Evolutionary conservation across 2,329 filamentous ascomycete genomes (phyloP).

Genomic region (Albifimbria verrucaria): DNA sequence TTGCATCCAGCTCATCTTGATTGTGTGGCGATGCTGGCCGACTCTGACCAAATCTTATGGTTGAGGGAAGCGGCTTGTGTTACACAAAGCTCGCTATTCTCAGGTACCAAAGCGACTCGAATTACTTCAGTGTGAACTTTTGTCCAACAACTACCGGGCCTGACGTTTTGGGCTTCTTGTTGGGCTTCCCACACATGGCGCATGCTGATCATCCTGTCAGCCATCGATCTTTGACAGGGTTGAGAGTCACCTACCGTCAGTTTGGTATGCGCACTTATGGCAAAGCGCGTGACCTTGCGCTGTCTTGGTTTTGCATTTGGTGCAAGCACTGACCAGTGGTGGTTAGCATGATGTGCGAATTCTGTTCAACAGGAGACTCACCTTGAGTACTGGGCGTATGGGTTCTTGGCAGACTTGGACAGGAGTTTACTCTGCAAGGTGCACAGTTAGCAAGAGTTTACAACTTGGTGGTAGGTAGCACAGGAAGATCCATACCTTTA

Average conservation of each 20-base stretch:
- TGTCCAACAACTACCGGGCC: constrained; percentile 56
- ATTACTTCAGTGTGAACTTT: constrained; percentile 60
- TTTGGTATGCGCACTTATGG: constrained; percentile 60
- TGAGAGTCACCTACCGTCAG: constrained; percentile 45
- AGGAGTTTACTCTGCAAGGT: constrained; percentile 56
- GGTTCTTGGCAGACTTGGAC: constrained; percentile 63
- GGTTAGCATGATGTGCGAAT: not conserved
- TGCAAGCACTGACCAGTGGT: constrained; percentile 44
- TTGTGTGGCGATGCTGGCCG: no score
- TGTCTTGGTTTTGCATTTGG: constrained; percentile 61
- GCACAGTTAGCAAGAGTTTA: not conserved
- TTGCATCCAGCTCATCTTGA: no score
- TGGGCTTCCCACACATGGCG: constrained; percentile 61
- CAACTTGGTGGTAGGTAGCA: not conserved
- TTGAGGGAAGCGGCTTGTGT: no score
- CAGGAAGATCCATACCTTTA: constrained; percentile 44
- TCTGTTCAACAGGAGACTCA: no score
- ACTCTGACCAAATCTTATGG: no score
- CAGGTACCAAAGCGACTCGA: no score
- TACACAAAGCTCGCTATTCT: no score
- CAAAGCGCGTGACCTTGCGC: constrained; percentile 59
- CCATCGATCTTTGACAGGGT: not conserved
- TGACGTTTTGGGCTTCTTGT: constrained; percentile 44
- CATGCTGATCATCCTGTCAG: constrained; percentile 42
- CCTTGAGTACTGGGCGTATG: constrained; percentile 58